Conservation (phyloP, 345 rosid species). For the Physaria fendleri region DNA sequence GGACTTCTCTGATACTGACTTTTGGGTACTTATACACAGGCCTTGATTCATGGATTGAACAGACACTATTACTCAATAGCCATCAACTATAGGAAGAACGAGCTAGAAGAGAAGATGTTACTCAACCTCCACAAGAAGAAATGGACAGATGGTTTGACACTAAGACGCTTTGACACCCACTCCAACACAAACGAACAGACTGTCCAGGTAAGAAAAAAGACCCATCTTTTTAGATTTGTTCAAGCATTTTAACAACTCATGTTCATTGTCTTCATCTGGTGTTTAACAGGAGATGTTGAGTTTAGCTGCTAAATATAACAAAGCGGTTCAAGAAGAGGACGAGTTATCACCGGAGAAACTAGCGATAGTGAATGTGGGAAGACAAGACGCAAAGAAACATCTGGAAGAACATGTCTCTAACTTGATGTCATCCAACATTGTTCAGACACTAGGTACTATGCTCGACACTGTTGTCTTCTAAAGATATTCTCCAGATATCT, state of each 20-base stretch:
- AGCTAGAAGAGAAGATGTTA: slow-evolving; percentile 96
- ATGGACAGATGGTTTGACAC: slow-evolving; percentile 97
- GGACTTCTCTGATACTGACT: slow-evolving; percentile 1
- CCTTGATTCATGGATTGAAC: slow-evolving; percentile 96
- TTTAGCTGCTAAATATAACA: slow-evolving; percentile 78
- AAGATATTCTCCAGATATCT: neutral
- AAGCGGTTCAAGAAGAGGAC: slow-evolving; percentile 97
- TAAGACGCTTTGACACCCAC: slow-evolving; percentile 76
- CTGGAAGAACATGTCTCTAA: slow-evolving; percentile 93
- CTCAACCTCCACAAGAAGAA: slow-evolving; percentile 98
- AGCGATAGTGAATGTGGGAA: slow-evolving; percentile 89
- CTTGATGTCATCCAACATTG: slow-evolving; percentile 97
- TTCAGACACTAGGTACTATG: slow-evolving; percentile 96
- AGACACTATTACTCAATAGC: slow-evolving; percentile 98
- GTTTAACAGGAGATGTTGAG: slow-evolving; percentile 79
- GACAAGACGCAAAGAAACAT: slow-evolving; percentile 98
- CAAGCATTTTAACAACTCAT: neutral
- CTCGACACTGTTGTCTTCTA: slow-evolving; percentile 93
- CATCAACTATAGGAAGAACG: slow-evolving; percentile 94
- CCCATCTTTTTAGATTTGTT: neutral
- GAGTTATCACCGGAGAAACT: slow-evolving; percentile 92
- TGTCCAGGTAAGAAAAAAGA: slow-evolving; percentile 53
- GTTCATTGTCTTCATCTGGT: neutral
- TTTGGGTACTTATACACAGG: slow-evolving; percentile 41
- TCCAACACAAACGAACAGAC: slow-evolving; percentile 92